Evolutionary conservation across 306 rosid genomes (phyloP).

Genomic region (Phaseolus lunatus): DNA sequence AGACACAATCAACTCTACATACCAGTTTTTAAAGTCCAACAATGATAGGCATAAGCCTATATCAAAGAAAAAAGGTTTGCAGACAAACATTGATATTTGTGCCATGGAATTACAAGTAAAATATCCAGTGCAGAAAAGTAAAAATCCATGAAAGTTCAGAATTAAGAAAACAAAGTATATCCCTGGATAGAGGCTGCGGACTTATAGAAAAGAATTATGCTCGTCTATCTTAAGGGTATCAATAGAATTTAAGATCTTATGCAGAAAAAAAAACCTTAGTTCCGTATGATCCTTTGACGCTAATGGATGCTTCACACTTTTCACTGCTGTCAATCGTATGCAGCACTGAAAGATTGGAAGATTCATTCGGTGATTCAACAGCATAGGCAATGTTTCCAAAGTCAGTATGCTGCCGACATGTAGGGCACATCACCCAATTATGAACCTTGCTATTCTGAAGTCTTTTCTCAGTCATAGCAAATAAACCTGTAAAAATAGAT

Average conservation of each 20-base stretch:
- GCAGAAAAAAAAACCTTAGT: constrained; percentile 70
- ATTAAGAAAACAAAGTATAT: constrained; percentile 24
- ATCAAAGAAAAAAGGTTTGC: not conserved
- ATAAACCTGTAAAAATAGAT: constrained; percentile 68
- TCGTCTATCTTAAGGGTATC: constrained; percentile 34
- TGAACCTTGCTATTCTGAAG: constrained; percentile 59
- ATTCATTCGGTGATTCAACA: constrained; percentile 68
- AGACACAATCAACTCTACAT: not conserved
- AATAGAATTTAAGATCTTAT: constrained; percentile 15
- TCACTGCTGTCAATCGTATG: constrained; percentile 54
- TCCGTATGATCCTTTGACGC: constrained; percentile 90
- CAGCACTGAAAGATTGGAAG: constrained; percentile 55
- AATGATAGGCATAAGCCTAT: not conserved
- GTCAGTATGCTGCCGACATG: constrained; percentile 92
- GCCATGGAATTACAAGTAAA: not conserved
- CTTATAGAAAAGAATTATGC: constrained; percentile 10
- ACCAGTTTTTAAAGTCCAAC: not conserved
- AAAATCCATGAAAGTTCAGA: constrained; percentile 6
- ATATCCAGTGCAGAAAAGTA: not conserved
- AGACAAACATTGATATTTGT: not conserved
- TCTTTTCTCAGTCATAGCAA: constrained; percentile 79
- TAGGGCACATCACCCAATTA: constrained; percentile 95
- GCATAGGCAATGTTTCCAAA: constrained; percentile 89
- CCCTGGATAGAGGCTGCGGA: not conserved
- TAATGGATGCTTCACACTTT: constrained; percentile 65